Conservation (phyloP, 305 asterid genomes). For the Fraxinus sp. region DNA sequence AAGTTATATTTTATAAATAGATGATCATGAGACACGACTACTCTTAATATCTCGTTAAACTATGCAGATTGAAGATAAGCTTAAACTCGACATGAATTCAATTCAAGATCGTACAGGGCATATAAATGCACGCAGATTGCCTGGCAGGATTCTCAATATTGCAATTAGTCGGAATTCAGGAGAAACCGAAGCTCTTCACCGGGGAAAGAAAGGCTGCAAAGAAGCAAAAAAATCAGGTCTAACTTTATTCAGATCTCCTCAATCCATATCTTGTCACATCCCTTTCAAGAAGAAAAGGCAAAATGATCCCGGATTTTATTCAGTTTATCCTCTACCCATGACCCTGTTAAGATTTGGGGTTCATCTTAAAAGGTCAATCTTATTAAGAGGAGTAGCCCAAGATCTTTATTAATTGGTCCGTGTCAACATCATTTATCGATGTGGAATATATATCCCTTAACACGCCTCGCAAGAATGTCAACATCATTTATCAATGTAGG, state of each 20-base stretch:
- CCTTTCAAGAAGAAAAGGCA: background rate
- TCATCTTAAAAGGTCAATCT: too few species aligned
- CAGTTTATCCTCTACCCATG: constrained; percentile 10
- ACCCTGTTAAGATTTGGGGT: too few species aligned
- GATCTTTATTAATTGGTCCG: too few species aligned
- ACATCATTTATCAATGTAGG: too few species aligned
- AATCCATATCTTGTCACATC: constrained; percentile 1
- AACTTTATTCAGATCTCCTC: background rate
- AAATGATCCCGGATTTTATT: constrained; percentile 13
- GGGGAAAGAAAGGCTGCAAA: background rate
- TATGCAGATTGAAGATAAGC: background rate
- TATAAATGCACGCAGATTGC: background rate
- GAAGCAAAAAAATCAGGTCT: background rate
- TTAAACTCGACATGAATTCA: background rate
- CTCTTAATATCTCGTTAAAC: background rate
- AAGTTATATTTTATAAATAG: too few species aligned
- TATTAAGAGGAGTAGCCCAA: too few species aligned
- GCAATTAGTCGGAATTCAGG: background rate
- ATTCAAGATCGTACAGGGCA: background rate
- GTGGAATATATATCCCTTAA: too few species aligned
- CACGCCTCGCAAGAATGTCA: too few species aligned
- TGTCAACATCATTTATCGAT: too few species aligned
- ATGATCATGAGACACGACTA: too few species aligned
- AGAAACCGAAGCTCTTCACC: background rate
- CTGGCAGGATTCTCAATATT: background rate